Conservation (phyloP, 1,284 basidiomycete genomes). For the Moesziomyces globuligerus region DNA sequence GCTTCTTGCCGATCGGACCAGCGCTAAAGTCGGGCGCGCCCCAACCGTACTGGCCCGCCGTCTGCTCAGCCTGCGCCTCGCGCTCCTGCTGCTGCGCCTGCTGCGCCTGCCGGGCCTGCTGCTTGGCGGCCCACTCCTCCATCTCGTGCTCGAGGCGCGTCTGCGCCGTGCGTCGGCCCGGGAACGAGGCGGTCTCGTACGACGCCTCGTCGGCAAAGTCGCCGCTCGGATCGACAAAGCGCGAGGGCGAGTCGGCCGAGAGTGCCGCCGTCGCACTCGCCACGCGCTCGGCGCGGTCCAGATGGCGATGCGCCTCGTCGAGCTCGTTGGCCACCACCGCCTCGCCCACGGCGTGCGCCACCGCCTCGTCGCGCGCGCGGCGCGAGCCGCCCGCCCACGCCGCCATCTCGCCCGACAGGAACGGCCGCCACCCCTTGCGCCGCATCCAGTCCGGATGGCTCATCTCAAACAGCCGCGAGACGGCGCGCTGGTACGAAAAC, state of each 20-base stretch:
- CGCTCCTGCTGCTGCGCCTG: neutral
- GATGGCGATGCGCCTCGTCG: slow-evolving; percentile 13
- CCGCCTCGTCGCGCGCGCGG: neutral
- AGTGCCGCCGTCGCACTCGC: slow-evolving; percentile 4
- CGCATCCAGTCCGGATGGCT: slow-evolving; percentile 47
- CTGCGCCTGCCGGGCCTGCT: too few species aligned
- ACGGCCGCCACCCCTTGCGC: slow-evolving; percentile 52
- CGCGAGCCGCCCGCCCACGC: slow-evolving; percentile 41
- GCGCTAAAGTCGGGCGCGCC: slow-evolving; percentile 24
- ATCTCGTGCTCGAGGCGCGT: slow-evolving; percentile 24
- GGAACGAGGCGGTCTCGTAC: slow-evolving; percentile 44
- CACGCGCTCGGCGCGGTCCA: slow-evolving; percentile 13
- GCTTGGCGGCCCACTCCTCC: slow-evolving; percentile 6
- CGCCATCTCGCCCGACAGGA: slow-evolving; percentile 42
- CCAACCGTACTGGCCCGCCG: slow-evolving; percentile 3
- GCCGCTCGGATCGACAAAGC: slow-evolving; percentile 27
- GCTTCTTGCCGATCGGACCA: slow-evolving; percentile 31
- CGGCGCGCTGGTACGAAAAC: slow-evolving; percentile 77
- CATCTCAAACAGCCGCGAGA: slow-evolving; percentile 77
- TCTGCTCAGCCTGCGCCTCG: neutral
- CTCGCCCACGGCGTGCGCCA: slow-evolving; percentile 10
- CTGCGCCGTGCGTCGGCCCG: slow-evolving; percentile 17
- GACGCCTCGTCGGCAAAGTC: slow-evolving; percentile 49
- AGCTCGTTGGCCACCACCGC: slow-evolving; percentile 23
- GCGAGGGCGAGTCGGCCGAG: slow-evolving; percentile 5